Base-by-base conservation (phyloP, 2,329 filamentous ascomycete genomes). In the Hymenoscyphus repandus region DNA sequence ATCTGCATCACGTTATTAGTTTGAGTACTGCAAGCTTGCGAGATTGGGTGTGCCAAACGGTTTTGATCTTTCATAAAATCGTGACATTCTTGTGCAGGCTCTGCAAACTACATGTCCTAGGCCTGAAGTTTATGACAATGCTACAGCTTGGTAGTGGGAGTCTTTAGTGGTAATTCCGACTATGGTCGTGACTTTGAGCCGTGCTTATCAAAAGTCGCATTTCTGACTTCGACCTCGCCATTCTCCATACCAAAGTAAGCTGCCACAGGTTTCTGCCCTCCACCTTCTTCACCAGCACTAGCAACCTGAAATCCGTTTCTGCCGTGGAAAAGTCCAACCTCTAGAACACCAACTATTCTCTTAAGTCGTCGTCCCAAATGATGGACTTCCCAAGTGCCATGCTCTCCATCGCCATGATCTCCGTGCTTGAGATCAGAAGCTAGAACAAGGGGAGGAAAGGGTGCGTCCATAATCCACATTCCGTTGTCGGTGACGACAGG, bases 231-330 rank as follows among this genome's bases (percentile, higher is more conserved):
- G 12, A 88, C 84, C 10, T 74, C 75, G 3, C 88, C 88, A 64
- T 89, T 87, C 40, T 86, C 80, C 82, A 93, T 88, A 33, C 93
- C 93, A 70, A 97, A 99, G 72, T 97, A 99, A 20, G 90, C 91
- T 27, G 90, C 90, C 11, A 96, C 79, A 0, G 93, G 93, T 72
- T 92, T 95, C 72, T 96, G 90, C 1, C 88, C 90, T 43, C 87
- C 85, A 43, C 82, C 71, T 48, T 77, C 74, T 63, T 76, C 70
- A 57, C 82, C 76, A 52, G 77, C 74, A 49, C 77, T 73, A 38
- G 78, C 79, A 53, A 82, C 79, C 67, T 95, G 76, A 13, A 80
- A 73, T 0, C 92, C 92, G 53, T 92, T 91, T 62, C 83, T 66
- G 3, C 92, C 92, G 38, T 83, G 81, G 73, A 99, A 99, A 41